Evolutionary conservation across 2,329 filamentous ascomycete species (phyloP), one percentile per base, ranked within the genome.

Genomic region (Cercospora sojina): DNA sequence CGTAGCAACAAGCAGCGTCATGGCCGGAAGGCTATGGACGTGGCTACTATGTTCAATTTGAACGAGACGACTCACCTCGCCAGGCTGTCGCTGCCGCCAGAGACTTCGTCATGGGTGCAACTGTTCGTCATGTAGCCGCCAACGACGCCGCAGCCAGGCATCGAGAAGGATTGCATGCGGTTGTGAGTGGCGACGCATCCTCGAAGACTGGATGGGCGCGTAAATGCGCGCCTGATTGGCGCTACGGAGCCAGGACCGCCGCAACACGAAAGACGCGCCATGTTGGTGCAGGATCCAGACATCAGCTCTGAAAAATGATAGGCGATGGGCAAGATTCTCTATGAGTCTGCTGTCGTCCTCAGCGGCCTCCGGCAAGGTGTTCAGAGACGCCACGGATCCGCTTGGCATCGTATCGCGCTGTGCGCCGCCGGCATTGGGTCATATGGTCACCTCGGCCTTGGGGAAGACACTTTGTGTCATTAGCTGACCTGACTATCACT

Each of bases 61-160:
- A 51, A 51, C 18, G 27, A 57, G 53, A 57, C 53, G 53, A 53
- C 43, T 25, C 18, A 58, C 35, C 32, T 23, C 35, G 38, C 18
- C 47, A 53, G 35, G 25, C 55, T 62, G 55, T 59, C 43, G 49
- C 68, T 69, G 58, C 65, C 67, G 69, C 69, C 65, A 53, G 60
- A 41, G 25, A n/a, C 29, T 25, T 55, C 67, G 66, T 70, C 70
- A 71, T 70, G 38, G 57, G 38, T 49, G 31, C 64, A 41, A 29
- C 27, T 47, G 60, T 62, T 65, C 59, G 65, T 56, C 49, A 59
- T 64, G 61, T 66, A 70, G 60, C 61, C 69, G 69, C 67, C 64
- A 43, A 32, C 58, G 59, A 64, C 69, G 68, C 64, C 60, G 69
- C 59, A 31, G 32, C 38, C 53, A 38, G 51, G 60, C 20, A 56